These are phyloP conservation scores for Lodderomyces theae DNA, from an alignment of 1,139 yeast genomes.

Conservation along the genomic window DNA sequence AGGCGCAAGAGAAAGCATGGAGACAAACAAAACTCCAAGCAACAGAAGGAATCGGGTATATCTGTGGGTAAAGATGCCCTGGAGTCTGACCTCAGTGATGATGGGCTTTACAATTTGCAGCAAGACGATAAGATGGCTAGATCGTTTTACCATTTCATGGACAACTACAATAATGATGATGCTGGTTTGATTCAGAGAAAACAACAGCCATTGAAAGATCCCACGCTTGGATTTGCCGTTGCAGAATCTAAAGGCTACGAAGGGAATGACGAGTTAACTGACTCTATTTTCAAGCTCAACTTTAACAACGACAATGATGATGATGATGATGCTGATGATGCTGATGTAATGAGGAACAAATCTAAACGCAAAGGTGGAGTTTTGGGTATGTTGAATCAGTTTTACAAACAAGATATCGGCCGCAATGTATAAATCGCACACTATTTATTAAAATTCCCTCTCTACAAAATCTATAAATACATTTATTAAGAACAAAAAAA, in stretches of 20 bases:
- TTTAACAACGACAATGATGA: conserved; percentile 64
- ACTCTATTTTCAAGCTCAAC: conserved; percentile 25
- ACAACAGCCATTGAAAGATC: conserved; percentile 7
- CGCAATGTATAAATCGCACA: conserved; percentile 1
- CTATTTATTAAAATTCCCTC: background rate
- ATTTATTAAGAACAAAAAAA: background rate
- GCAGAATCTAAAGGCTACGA: conserved; percentile 16
- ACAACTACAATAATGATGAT: conserved; percentile 55
- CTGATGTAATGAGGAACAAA: conserved; percentile 54
- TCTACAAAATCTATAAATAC: background rate
- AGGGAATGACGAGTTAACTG: conserved; percentile 34
- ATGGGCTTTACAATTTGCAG: conserved; percentile 35
- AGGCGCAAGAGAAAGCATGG: conserved; percentile 15
- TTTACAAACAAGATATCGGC: conserved; percentile 57
- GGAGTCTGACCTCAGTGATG: conserved; percentile 16
- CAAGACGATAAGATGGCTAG: conserved; percentile 90
- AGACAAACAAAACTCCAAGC: conserved; percentile 13
- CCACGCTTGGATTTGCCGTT: background rate
- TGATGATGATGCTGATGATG: conserved; percentile 70
- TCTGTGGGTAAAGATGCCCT: background rate
- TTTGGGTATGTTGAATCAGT: conserved; percentile 78
- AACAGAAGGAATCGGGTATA: conserved; percentile 3
- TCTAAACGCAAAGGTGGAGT: conserved; percentile 51
- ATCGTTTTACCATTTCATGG: conserved; percentile 82
- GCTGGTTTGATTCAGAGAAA: conserved; percentile 3